Base-by-base conservation (phyloP, 768 basidiomycete genomes). In the Leccinum boreale region DNA sequence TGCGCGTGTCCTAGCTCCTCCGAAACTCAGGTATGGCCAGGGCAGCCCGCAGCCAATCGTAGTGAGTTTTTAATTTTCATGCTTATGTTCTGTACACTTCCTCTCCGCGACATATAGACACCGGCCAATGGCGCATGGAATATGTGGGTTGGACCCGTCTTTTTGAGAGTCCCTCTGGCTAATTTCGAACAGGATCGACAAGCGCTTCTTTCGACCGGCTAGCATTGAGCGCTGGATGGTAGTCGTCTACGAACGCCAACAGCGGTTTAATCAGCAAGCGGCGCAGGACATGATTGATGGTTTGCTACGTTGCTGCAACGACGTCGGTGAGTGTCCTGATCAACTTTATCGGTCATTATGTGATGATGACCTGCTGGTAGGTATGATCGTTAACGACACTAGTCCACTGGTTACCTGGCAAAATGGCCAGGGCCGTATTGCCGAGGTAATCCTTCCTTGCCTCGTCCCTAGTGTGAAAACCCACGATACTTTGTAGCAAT, bases 81-180 rank as follows among this genome's bases (percentile, higher is more conserved):
- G 12, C 6, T 49, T 19, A n/a, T 42, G 4, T 58, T 11, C n/a
- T 9, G 1, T 17, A 5, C 5, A 17, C 26, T 56, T 57, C 63
- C 53, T 63, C 28, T 60, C 36, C 4, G 36, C 24, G n/a, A 42
- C 45, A 42, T 51, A 14, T 58, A 89, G 86, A 70, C 67, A 35
- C 89, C 89, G 0, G 74, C 69, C 6, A 83, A 90, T 54, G 90
- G 90, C 5, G 72, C 83, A 0, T 92, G 90, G 90, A 92, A 92
- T 57, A 89, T 92, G 90, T 85, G 53, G 39, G 74, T 74, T 33
- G 28, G 15, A 23, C 33, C 9, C 3, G 44, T 19, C 31, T 56
- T 21, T 35, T 48, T 49, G 28, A 1, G n/a, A 11, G 46, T 12
- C 44, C 47, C 14, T 24, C 29, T 42, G 52, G 5, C 10, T 58